Evolutionary conservation across 2,329 filamentous ascomycete genomes (phyloP), one percentile per base, ranked within the genome.

Genomic region (Rhynchosporium agropyri): DNA sequence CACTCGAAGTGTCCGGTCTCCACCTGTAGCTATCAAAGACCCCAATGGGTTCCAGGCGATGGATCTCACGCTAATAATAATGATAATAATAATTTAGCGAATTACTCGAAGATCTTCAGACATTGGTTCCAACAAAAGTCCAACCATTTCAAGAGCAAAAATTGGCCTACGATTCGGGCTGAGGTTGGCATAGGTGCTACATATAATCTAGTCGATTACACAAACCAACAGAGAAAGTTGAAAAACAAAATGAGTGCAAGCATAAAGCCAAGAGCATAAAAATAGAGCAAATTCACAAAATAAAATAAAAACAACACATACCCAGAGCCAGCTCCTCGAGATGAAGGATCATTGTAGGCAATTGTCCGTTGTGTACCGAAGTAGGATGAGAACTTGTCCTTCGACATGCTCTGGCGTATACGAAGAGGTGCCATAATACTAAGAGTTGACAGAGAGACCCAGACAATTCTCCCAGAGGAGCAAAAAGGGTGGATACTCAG

Each of bases 21-120:
- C 79, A 3, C 92, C 92, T 0, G 93, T 96, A 0, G 94, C 94
- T 65, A 98, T 87, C 64, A 95, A 81, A 8, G 86, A 89, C 40
- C 94, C 92, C 0, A 91, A 81, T 0, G 93, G 91, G 68, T 94
- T 97, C 94, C 94, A 98, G 45, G 90, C 88, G 68, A 98, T 88
- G 1, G 89, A 89, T 46, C 90, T 87, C 62, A 96, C 82, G 67
- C 89, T 92, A 46, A 36, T 36, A 36, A 36, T 20, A 1, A 20
- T 40, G n/a, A 13, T 40, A 26, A 54, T 38, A 3, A 40, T n/a
- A 40, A 36, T 4, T 65, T 29, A 69, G 64, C 54, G n/a, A 45
- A 8, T 12, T 43, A 3, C 4, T 7, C 10, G 13, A 43, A 43
- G 15, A 43, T 4, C 20, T 20, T 20, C 20, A 20, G 20, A 20